These are phyloP conservation scores for Hansfordia pulvinata DNA, from an alignment of 2,329 filamentous ascomycete genomes.

Conservation along the genomic window DNA sequence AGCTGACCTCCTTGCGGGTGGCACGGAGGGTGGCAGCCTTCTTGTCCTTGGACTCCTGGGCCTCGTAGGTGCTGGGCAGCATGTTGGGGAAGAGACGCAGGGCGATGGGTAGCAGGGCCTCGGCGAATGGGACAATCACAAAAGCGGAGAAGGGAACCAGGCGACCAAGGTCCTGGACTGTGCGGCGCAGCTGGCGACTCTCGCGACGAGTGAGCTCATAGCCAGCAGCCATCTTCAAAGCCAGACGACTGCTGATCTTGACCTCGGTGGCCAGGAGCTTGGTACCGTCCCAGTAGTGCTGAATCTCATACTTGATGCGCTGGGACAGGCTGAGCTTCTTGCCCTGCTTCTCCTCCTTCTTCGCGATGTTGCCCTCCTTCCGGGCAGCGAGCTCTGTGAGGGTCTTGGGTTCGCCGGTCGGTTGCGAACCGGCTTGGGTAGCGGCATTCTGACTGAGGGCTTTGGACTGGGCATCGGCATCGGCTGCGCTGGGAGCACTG, in stretches of 20 bases:
- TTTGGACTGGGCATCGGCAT: constrained; percentile 13
- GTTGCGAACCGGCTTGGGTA: constrained; percentile 9
- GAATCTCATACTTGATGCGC: constrained; percentile 85
- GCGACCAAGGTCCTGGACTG: constrained; percentile 83
- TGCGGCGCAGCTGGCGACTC: constrained; percentile 81
- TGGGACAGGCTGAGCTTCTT: constrained; percentile 84
- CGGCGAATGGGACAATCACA: constrained; percentile 90
- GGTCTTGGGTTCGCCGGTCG: constrained; percentile 24
- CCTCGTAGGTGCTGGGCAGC: constrained; percentile 94
- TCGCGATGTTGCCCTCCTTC: constrained; percentile 47
- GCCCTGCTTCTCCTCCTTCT: constrained; percentile 57
- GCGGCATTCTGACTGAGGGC: constrained; percentile 19
- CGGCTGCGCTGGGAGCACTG: constrained; percentile 13
- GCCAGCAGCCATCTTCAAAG: constrained; percentile 92
- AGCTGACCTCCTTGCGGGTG: constrained; percentile 86
- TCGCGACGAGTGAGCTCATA: constrained; percentile 94
- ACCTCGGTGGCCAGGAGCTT: constrained; percentile 89
- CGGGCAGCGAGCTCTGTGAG: constrained; percentile 49
- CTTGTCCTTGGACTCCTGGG: constrained; percentile 74
- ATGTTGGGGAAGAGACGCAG: constrained; percentile 94
- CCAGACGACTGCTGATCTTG: constrained; percentile 80
- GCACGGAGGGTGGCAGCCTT: constrained; percentile 73
- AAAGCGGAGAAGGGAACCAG: constrained; percentile 95
- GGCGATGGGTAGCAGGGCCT: constrained; percentile 81
- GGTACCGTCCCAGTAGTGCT: constrained; percentile 97